These are phyloP conservation scores for Metschnikowia kunwiensis DNA, from an alignment of 805 yeast genomes.

Conservation along the genomic window DNA sequence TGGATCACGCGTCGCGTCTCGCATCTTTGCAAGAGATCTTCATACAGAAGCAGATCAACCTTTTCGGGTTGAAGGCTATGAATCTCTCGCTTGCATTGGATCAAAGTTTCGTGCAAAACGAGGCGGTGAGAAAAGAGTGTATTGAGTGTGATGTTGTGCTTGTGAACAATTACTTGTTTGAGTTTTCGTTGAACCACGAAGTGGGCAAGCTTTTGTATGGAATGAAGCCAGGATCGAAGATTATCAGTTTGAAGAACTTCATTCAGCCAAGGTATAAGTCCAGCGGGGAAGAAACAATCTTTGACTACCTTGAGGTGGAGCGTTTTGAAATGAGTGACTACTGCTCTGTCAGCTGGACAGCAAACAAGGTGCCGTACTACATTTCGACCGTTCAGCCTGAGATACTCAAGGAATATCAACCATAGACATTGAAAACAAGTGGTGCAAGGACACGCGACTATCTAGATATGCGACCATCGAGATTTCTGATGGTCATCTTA, in stretches of 20 bases:
- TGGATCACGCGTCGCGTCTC: conserved; percentile 74
- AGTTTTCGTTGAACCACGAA: conserved; percentile 63
- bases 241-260: conserved; percentile 75
- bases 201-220: conserved; percentile 65
- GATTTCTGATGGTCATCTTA: background rate
- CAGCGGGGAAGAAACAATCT: conserved; percentile 49
- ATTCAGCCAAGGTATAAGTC: conserved; percentile 74
- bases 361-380: conserved; percentile 75
- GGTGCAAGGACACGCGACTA: too few relatives aligned
- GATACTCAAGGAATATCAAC: conserved; percentile 33
- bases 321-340: conserved; percentile 58
- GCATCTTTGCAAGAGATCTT: conserved; percentile 60
- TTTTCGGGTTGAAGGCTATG: conserved; percentile 65
- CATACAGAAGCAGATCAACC: conserved; percentile 52
- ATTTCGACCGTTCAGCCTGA: conserved; percentile 61
- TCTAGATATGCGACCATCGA: too few relatives aligned
- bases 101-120: conserved; percentile 70
- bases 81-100: conserved; percentile 54
- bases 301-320: conserved; percentile 64
- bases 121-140: conserved; percentile 50
- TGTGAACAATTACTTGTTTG: conserved; percentile 82
- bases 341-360: conserved; percentile 87
- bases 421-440: too few relatives aligned
- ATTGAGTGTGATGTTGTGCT: conserved; percentile 67
- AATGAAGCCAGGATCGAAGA: conserved; percentile 68